phyloP scores from a whole-genome alignment of 2,329 filamentous ascomycete species.

The Immersiporthe knoxdaviesiana region DNA sequence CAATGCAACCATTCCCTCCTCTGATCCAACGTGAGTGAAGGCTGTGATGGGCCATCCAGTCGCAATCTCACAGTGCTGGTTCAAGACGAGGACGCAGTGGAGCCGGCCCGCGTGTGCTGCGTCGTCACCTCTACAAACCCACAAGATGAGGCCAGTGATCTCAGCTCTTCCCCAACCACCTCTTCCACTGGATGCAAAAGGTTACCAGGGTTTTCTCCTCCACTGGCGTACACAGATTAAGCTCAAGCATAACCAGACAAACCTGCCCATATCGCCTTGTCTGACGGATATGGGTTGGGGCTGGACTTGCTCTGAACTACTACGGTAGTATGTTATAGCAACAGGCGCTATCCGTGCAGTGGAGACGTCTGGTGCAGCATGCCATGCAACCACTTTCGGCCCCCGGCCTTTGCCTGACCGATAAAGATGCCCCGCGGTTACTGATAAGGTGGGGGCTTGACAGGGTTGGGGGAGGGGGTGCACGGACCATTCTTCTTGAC shows the following conservation, averaged over 20 bases:
- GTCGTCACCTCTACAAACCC: neutral
- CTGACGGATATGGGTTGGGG: neutral
- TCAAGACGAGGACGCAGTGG: neutral
- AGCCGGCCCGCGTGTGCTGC: neutral
- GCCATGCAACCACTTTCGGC: constrained; percentile 24
- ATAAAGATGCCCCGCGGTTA: constrained; percentile 26
- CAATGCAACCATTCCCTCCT: neutral
- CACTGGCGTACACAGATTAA: neutral
- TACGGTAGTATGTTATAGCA: neutral
- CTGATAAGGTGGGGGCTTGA: constrained; percentile 11
- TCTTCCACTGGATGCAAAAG: neutral
- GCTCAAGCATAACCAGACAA: neutral
- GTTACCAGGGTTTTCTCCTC: neutral
- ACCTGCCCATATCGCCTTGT: neutral
- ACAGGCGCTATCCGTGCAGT: neutral
- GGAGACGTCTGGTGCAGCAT: neutral
- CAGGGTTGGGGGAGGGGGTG: neutral
- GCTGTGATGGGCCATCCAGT: neutral
- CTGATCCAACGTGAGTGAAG: neutral
- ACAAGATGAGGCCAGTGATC: neutral
- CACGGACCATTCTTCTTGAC: constrained; percentile 4
- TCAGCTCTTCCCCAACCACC: neutral
- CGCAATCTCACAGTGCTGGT: neutral
- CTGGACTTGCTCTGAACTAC: neutral
- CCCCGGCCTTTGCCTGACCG: neutral